A percentile compares a stretch with the other conserved stretches of the same genome.
phyloP scores from a whole-genome alignment of 2,329 filamentous ascomycete species.

The Cladosporium sp. region DNA sequence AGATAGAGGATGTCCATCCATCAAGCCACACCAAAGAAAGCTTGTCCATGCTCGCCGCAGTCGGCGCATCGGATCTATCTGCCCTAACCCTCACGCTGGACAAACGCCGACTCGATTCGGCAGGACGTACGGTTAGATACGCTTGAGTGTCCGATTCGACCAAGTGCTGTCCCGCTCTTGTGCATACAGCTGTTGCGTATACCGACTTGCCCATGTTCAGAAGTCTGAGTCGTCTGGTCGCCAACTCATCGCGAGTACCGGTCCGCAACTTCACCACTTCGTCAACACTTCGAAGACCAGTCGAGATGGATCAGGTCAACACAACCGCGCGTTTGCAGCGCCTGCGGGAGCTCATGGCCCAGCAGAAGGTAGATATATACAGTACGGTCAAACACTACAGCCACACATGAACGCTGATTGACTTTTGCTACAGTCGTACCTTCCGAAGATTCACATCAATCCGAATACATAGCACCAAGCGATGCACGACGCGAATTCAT shows the following conservation, averaged over 20 bases:
- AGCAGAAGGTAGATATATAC: constrained; percentile 85
- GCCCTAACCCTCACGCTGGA: not conserved
- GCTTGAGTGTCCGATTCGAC: not conserved
- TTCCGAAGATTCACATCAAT: constrained; percentile 95
- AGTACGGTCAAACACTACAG: constrained; percentile 52
- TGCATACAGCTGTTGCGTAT: not conserved
- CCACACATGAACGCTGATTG: constrained; percentile 34
- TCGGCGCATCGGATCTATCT: not conserved
- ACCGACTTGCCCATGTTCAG: constrained; percentile 10
- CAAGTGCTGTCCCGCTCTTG: no score
- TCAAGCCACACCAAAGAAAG: not conserved
- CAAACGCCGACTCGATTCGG: not conserved
- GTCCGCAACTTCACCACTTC: constrained; percentile 22
- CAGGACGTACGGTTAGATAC: not conserved
- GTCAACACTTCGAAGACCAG: constrained; percentile 15
- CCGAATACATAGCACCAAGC: constrained; percentile 96
- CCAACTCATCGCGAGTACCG: constrained; percentile 1
- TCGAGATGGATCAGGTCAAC: constrained; percentile 72
- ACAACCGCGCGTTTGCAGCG: constrained; percentile 71
- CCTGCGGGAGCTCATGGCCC: constrained; percentile 81
- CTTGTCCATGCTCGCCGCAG: not conserved
- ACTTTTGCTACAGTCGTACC: constrained; percentile 66
- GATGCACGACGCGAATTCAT: constrained; percentile 90
- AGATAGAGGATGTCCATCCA: not conserved
- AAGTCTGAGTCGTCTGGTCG: not conserved